These are phyloP conservation scores for Nannochloris sp. DNA, from an alignment of 139 green algal genomes.

Conservation along the genomic window DNA sequence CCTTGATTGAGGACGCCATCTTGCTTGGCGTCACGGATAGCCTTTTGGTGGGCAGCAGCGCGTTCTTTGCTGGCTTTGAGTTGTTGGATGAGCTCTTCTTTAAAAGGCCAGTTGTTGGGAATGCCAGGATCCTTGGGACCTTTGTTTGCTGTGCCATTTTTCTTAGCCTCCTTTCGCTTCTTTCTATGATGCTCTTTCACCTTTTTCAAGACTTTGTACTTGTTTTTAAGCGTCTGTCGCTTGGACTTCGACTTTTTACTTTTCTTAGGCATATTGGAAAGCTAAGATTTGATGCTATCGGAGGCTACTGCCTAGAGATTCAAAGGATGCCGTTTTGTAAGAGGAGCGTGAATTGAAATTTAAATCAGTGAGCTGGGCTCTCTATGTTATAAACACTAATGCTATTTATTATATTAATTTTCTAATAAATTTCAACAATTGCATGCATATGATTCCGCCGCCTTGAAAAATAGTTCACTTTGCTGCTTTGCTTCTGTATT, in stretches of 20 bases:
- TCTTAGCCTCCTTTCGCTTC: conserved; percentile 75
- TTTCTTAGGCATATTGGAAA: conserved; percentile 70
- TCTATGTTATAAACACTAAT: no score
- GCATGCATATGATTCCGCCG: neutral
- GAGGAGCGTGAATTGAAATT: no score
- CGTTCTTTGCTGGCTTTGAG: conserved; percentile 70
- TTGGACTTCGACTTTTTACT: conserved; percentile 87
- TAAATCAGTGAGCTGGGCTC: no score
- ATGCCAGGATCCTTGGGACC: conserved; percentile 87
- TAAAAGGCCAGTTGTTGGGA: conserved; percentile 88
- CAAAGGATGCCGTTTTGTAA: no score
- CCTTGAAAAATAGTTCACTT: no score
- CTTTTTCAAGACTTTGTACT: conserved; percentile 90
- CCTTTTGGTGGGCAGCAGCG: conserved; percentile 47
- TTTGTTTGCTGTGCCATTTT: conserved; percentile 55
- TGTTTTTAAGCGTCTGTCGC: conserved; percentile 81
- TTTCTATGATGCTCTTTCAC: conserved; percentile 35
- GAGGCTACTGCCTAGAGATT: neutral
- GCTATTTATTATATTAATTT: no score
- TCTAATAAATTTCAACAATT: neutral
- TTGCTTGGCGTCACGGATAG: neutral
- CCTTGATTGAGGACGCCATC: neutral
- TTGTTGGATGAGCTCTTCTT: conserved; percentile 87
- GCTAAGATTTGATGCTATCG: no score
- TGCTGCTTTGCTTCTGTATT: no score